These are phyloP conservation scores for Leishmania mexicana DNA, from an alignment of 208 protist genomes.

Conservation along the genomic window DNA sequence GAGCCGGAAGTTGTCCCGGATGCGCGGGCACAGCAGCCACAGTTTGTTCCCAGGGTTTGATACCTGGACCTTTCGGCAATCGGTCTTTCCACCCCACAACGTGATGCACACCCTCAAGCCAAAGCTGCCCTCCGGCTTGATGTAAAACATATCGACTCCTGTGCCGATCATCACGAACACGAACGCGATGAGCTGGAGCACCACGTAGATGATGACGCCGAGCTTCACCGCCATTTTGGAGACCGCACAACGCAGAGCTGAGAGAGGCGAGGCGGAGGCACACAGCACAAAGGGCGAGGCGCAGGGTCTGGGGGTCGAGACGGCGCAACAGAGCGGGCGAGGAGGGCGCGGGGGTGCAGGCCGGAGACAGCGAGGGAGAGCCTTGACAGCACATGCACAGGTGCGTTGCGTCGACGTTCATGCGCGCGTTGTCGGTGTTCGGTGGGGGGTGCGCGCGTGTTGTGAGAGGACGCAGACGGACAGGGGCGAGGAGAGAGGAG, in stretches of 20 bases:
- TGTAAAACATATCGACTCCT: conserved; percentile 52
- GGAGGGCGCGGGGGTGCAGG: no score
- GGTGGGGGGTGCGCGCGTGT: no score
- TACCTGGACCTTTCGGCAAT: conserved; percentile 28
- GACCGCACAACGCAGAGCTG: neutral
- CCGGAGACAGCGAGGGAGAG: no score
- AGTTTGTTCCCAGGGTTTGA: conserved; percentile 5
- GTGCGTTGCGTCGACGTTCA: no score
- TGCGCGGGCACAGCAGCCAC: conserved; percentile 25
- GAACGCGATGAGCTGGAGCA: conserved; percentile 47
- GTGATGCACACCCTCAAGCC: conserved; percentile 35
- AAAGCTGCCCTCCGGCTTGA: neutral
- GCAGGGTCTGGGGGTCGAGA: no score
- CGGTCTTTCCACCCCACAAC: conserved; percentile 49
- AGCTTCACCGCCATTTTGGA: conserved; percentile 15
- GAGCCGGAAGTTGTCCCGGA: conserved; percentile 41
- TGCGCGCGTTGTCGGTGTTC: no score
- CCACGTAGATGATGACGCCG: conserved; percentile 54
- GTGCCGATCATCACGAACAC: conserved; percentile 53
- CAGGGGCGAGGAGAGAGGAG: no score
- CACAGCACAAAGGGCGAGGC: no score
- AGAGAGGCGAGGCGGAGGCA: neutral
- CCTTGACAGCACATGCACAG: no score
- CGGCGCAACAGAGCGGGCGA: no score
- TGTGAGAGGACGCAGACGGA: no score